Conservation (phyloP, 805 yeast species). For the Schwanniomyces polymorphus region DNA sequence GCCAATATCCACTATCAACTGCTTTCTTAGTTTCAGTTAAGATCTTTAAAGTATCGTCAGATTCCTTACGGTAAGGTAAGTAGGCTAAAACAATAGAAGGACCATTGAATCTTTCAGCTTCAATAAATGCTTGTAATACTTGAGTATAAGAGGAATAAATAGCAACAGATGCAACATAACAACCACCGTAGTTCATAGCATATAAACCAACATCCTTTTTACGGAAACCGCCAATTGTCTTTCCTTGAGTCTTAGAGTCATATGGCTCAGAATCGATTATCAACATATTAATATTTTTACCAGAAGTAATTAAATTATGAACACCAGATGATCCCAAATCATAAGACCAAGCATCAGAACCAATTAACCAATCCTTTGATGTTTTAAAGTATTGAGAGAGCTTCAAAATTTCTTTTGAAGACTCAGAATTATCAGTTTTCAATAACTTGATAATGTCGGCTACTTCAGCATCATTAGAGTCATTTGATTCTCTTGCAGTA, state of each 20-base stretch:
- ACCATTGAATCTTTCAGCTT: conserved; percentile 86
- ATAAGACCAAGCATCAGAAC: conserved; percentile 94
- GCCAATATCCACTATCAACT: conserved; percentile 96
- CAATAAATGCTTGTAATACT: conserved; percentile 81
- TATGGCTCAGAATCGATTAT: conserved; percentile 85
- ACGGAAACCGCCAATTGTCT: conserved; percentile 48
- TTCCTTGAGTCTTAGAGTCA: conserved; percentile 28
- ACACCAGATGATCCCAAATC: conserved; percentile 92
- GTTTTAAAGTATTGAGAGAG: conserved; percentile 46
- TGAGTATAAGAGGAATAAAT: conserved; percentile 93
- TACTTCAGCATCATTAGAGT: conserved; percentile 18
- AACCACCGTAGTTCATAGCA: conserved; percentile 89
- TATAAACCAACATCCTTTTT: conserved; percentile 92
- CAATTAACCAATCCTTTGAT: conserved; percentile 76
- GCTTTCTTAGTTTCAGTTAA: conserved; percentile 85
- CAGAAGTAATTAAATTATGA: conserved; percentile 76
- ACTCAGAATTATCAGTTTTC: conserved; percentile 35
- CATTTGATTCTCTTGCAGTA: conserved; percentile 37
- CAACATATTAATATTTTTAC: conserved; percentile 77
- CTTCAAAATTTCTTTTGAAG: conserved; percentile 47
- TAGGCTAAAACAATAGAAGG: conserved; percentile 92
- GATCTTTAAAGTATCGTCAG: conserved; percentile 67
- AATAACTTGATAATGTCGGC: conserved; percentile 38
- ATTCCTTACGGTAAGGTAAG: conserved; percentile 70
- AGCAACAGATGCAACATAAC: conserved; percentile 93